Conservation (phyloP, 192 early-diverging fungal species). For the Podila minutissima region DNA sequence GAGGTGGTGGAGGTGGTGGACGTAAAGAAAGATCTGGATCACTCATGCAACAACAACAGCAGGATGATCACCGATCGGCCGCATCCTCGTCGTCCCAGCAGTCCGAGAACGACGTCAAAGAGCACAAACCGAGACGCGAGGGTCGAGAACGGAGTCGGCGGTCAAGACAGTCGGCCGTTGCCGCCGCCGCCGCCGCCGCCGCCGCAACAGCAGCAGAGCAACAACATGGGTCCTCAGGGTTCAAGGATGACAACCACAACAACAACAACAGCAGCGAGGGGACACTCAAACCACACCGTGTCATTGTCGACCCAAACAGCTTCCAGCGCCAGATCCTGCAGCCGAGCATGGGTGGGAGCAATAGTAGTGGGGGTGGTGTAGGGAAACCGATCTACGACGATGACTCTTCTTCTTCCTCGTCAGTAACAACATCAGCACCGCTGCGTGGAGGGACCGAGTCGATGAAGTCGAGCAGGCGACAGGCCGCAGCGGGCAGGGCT, state of each 20-base stretch:
- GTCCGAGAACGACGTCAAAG: conserved; percentile 25
- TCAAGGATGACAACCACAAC: neutral
- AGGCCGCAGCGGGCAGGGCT: conserved; percentile 34
- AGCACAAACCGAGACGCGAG: conserved; percentile 24
- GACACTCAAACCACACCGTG: conserved; percentile 20
- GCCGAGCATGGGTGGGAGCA: conserved; percentile 3
- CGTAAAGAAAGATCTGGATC: conserved; percentile 1
- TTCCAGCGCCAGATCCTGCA: conserved; percentile 44
- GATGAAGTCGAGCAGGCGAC: conserved; percentile 15
- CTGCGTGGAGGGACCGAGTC: conserved; percentile 4
- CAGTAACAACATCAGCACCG: neutral
- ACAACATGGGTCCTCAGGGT: neutral
- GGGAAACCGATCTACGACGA: conserved; percentile 1
- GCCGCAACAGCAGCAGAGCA: neutral
- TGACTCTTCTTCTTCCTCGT: neutral
- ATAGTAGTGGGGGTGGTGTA: conserved; percentile 12
- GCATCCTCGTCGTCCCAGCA: conserved; percentile 11
- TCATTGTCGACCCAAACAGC: conserved; percentile 49
- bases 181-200: conserved; percentile 5
- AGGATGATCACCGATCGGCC: neutral
- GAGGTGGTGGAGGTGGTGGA: neutral
- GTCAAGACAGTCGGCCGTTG: conserved; percentile 1
- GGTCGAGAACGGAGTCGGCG: conserved; percentile 24
- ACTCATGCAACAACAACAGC: neutral
- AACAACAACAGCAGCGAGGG: conserved; percentile 12